These are phyloP conservation scores for Verticillium tricorpus DNA, from an alignment of 2,329 filamentous ascomycete genomes.

Conservation along the genomic window DNA sequence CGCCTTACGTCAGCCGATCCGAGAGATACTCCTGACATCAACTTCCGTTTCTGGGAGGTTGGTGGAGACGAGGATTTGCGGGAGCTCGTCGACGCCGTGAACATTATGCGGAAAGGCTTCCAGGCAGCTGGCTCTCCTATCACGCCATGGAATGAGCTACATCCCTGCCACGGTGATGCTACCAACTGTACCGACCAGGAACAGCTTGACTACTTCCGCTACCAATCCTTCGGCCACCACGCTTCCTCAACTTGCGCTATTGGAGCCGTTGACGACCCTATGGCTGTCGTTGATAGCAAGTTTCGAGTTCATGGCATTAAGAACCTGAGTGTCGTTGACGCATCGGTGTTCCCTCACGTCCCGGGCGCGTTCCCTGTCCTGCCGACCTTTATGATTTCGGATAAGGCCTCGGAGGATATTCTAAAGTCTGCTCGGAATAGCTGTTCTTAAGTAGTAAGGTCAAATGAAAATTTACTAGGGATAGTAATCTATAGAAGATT, in stretches of 20 bases:
- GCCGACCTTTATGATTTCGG: conserved; percentile 2
- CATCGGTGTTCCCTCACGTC: conserved; percentile 44
- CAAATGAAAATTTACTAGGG: no score
- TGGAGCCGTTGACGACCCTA: conserved; percentile 43
- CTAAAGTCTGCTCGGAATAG: conserved; percentile 2
- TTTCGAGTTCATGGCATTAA: conserved; percentile 50
- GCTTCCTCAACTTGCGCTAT: conserved; percentile 49
- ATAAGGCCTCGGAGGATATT: conserved; percentile 5
- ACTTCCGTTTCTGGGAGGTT: conserved; percentile 31
- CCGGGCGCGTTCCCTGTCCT: conserved; percentile 2
- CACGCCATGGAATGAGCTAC: background rate
- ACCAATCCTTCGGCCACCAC: conserved; percentile 44
- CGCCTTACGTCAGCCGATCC: conserved; percentile 53
- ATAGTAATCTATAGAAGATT: no score
- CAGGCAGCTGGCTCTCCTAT: conserved; percentile 10
- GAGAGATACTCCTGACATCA: conserved; percentile 53
- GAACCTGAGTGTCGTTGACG: conserved; percentile 58
- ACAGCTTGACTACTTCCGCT: conserved; percentile 21
- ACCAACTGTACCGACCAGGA: conserved; percentile 22
- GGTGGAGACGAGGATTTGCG: conserved; percentile 16
- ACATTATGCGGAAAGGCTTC: conserved; percentile 16
- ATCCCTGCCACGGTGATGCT: conserved; percentile 13
- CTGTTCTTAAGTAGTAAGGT: no score
- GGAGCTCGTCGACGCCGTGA: conserved; percentile 18
- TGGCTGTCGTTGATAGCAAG: conserved; percentile 49